phyloP scores from a whole-genome alignment of 169 alveolate genomes.

The Plasmodium knowlesi region DNA sequence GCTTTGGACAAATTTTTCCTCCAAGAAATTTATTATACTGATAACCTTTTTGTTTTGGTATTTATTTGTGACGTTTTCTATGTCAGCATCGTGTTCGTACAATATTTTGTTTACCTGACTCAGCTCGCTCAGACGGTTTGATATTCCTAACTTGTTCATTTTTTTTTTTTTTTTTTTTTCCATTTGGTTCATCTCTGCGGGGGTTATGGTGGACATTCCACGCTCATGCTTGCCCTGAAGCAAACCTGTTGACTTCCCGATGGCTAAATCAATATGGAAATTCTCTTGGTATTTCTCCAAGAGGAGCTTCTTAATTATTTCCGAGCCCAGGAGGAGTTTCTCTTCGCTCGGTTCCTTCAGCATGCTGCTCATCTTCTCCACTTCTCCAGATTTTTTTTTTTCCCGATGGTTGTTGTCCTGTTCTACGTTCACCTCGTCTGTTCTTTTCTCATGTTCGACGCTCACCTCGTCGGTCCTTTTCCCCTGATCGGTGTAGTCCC shows the following conservation, averaged over 20 bases:
- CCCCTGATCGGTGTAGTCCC: conserved; percentile 12
- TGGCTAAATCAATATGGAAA: conserved; percentile 18
- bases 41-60: conserved; percentile 58
- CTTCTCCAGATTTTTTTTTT: conserved; percentile 15
- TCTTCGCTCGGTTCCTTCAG: conserved; percentile 30
- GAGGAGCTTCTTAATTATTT: conserved; percentile 56
- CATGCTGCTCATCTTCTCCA: not conserved
- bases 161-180: conserved; percentile 13
- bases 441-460: not conserved
- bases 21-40: conserved; percentile 30
- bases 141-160: not conserved
- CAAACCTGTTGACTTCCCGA: conserved; percentile 8
- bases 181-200: not conserved
- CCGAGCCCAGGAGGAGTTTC: conserved; percentile 42
- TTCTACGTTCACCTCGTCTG: not conserved
- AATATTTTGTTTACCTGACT: conserved; percentile 20
- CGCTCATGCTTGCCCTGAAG: not conserved
- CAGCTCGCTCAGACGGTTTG: not conserved
- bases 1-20: conserved; percentile 42
- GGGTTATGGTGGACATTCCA: not conserved
- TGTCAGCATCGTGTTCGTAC: conserved; percentile 21
- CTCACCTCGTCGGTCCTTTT: not conserved
- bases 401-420: not conserved
- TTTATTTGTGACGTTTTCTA: conserved; percentile 24
- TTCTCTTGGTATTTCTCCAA: conserved; percentile 62